Evolutionary conservation across 305 asterid species (phyloP), one percentile per base, ranked within the genome.

Genomic region (Solanum hybrid): DNA sequence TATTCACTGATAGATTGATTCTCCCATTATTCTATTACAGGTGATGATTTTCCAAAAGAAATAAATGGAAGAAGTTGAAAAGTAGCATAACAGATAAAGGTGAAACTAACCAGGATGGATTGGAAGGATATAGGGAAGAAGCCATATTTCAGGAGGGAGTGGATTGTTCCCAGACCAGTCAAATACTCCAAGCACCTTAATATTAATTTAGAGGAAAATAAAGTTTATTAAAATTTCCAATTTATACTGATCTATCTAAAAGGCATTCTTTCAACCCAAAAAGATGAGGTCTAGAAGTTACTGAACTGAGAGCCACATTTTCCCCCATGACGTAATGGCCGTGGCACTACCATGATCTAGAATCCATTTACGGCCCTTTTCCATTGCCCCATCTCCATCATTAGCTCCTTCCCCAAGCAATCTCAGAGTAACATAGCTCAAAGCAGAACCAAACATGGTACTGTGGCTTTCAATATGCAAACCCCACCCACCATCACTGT

Each of bases 111-210:
- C 99, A 94, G 99, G 99, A 94, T 97, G 99, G 89, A 97, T 31
- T 65, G 99, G 99, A 89, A 97, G 92, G 79, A 91, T 24, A 91
- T 96, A 96, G 5, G 98, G 99, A 89, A 95, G 93, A 93, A 96
- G 94, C 99, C 99, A 96, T 84, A 95, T 96, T 94, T 97, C 99
- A 77, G 99, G 99, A 51, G 99, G 99, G 92, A 97, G 91, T 36
- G 99, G 99, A 93, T 96, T 97, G 93, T 97, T 97, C 90, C 99
- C 99, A 88, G 96, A 94, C 99, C 99, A 96, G 90, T 96, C 99
- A 93, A 93, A 96, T 84, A 86, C 97, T 86, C 99, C 99, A 90
- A 97, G 99, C 87, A 97, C 99, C 99, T 97, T 45, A 57, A 65
- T 31, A 89, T 79, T 75, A 89, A 78, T 32, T 38, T 38, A 51